Evolutionary conservation across 2,329 filamentous ascomycete genomes (phyloP), one percentile per base, ranked within the genome.

Genomic region (Fusarium heterosporum): DNA sequence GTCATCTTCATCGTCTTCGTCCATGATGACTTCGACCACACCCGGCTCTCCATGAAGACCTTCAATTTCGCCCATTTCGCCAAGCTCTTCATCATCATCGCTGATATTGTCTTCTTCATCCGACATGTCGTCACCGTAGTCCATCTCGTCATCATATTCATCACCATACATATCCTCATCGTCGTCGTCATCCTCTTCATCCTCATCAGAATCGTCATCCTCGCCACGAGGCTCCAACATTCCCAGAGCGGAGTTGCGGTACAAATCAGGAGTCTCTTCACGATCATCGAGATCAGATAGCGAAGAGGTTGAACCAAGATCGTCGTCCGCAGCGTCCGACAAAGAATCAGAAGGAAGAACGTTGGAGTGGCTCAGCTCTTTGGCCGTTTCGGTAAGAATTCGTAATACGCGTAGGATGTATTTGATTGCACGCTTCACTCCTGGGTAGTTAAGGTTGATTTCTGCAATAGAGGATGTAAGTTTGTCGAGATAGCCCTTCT

Each of bases 231-330:
- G 90, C 76, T 98, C 96, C 52, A 97, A 89, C 89, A 98, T 96
- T 48, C 96, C 95, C 22, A 99, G 83, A 2, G 96, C 93, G 3
- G 96, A 98, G 78, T 98, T 97, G 52, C 96, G 91, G 81, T 97
- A 98, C 19, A 99, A 85, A 79, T 99, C 96, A 29, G 96, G 96
- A 7, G 96, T 99, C 76, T 98, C 96, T 78, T 97, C 93, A 42
- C 93, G 90, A 55, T 93, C 90, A 63, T 94, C 92, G 49, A 93
- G 83, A 66, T 97, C 94, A 12, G 95, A 97, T 25, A 97, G 87
- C 1, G 95, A 97, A 6, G 93, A 96, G 4, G 91, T 89, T 12
- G 93, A 96, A 3, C 90, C 90, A 43, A 97, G 92, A 43, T 97
- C 94, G 66, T 97, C 94, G 46, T 97, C 94, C 26, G 92, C 90